Conservation (phyloP, 306 rosid species). For the Gynostemma pentaphyllum region DNA sequence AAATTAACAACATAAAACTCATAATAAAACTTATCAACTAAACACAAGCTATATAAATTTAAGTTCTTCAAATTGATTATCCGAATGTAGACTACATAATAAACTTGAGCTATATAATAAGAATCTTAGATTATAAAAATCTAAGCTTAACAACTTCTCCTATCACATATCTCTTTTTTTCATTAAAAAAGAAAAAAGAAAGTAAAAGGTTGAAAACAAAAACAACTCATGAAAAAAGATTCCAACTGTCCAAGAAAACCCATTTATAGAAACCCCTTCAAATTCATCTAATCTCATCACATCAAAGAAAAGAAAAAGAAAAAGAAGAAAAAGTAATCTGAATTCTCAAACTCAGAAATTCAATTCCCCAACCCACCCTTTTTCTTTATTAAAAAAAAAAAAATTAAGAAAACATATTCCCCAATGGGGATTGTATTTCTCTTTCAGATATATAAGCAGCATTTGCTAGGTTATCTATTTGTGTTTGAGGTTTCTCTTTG, state of each 20-base stretch:
- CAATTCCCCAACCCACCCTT: not conserved
- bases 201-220: not conserved
- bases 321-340: no score
- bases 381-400: no score
- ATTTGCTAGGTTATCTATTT: not conserved
- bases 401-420: no score
- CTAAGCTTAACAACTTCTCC: no score
- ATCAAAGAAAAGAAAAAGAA: not conserved
- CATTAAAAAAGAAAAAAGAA: not conserved
- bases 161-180: no score
- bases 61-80: no score
- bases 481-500: not conserved
- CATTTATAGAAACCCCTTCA: slow-evolving; percentile 22
- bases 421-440: not conserved
- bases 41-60: no score
- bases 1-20: no score
- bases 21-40: no score
- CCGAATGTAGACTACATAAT: no score
- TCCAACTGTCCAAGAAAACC: slow-evolving; percentile 33
- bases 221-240: slow-evolving; percentile 17
- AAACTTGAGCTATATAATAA: no score
- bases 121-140: no score
- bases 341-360: not conserved
- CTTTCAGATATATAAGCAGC: not conserved
- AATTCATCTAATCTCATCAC: not conserved